Percentiles rank a stretch among this genome's conserved stretches.
phyloP scores from a whole-genome alignment of 345 rosid species.

The Brassica incana region DNA sequence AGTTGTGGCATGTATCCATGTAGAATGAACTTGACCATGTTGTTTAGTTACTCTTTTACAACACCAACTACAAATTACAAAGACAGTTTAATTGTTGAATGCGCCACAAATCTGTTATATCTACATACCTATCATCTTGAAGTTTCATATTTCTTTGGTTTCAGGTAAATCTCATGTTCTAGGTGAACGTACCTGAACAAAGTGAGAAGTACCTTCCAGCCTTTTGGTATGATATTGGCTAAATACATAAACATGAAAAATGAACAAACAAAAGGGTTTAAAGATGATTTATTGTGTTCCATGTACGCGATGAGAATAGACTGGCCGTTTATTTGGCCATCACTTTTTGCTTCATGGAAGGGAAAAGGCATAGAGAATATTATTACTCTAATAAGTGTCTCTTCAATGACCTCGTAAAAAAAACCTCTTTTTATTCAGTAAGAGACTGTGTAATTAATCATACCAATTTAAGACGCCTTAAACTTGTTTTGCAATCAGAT shows the following conservation, averaged over 20 bases:
- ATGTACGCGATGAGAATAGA: background rate
- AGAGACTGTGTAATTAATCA: background rate
- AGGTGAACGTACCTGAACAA: slow-evolving; percentile 81
- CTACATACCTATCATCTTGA: slow-evolving; percentile 80
- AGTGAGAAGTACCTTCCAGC: background rate
- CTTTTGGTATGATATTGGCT: slow-evolving; percentile 42
- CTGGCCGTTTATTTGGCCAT: slow-evolving; percentile 32
- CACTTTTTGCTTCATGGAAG: slow-evolving; percentile 54
- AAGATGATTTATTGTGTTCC: background rate
- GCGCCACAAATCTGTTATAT: background rate
- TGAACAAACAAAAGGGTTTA: background rate
- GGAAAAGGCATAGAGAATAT: slow-evolving; percentile 42
- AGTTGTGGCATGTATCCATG: slow-evolving; percentile 60
- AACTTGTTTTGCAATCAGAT: background rate
- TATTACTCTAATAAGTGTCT: slow-evolving; percentile 62
- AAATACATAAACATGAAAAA: slow-evolving; percentile 12
- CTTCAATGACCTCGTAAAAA: slow-evolving; percentile 68
- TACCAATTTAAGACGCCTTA: background rate
- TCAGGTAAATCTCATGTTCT: slow-evolving; percentile 59
- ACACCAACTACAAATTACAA: background rate
- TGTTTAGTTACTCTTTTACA: background rate
- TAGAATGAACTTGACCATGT: background rate
- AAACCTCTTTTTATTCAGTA: background rate
- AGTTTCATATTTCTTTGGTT: slow-evolving; percentile 67
- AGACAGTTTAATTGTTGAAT: background rate